Evolutionary conservation across 371 early-diverging fungal species (phyloP), one percentile per base, ranked within the genome.

Genomic region (Blastocladiella emersonii): DNA sequence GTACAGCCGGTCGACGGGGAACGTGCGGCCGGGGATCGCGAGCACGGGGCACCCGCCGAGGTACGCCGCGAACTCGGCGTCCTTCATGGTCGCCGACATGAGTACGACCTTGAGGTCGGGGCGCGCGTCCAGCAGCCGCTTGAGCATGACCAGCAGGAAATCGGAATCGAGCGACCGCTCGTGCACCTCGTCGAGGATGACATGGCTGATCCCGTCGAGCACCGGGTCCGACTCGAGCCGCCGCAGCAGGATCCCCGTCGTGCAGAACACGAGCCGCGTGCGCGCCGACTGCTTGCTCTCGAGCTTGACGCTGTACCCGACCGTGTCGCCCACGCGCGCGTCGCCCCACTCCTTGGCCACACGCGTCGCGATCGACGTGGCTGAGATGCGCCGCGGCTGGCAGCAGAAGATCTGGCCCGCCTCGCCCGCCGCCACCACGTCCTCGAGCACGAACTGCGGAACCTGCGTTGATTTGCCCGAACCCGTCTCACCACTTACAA

Each of bases 11-110:
- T 64, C 51, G 19, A 95, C 93, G 13, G 90, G 92, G 71, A 81
- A 92, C 0, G 86, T 87, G 62, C 86, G 75, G 27, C 93, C 92
- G 15, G 90, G 87, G 13, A 94, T 86, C 35, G 79, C 70, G 0
- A 93, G 66, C 1, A 85, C 78, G 60, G 88, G 83, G 36, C 85
- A 66, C 49, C 68, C 67, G 6, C 68, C 76, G 48, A 82, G 80
- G 63, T 77, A 78, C 0, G 63, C 49, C 45, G 69, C 63, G 61
- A 82, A 76, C 35, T 64, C 61, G 7, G 67, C 65, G 15, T 68
- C 68, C 32, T 78, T 72, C 35, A 77, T 68, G 8, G 76, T 77
- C 0, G 80, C 79, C 55, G 72, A 73, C 81, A 74, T 85, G 43
- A 85, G 78, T 74, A 86, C 84, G 72, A 83, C 51, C 36, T 57